Conservation (phyloP, 495 filamentous ascomycete genomes). For the Daldinia bambusicola region DNA sequence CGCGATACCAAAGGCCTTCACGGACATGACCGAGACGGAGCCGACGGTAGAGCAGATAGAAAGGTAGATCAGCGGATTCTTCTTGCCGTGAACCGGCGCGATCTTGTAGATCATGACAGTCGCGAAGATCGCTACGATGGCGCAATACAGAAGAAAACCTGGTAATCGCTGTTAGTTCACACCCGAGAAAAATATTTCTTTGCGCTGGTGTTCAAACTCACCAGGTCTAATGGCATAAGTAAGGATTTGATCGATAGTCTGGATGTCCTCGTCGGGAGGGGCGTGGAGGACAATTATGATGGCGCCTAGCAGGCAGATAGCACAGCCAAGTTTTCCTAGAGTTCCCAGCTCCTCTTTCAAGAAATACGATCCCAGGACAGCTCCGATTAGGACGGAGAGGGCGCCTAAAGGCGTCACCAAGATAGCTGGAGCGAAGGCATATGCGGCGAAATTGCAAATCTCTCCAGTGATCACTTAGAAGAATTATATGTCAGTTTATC, state of each 20-base stretch:
- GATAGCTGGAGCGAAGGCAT: slow-evolving; percentile 97
- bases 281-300: slow-evolving; percentile 98
- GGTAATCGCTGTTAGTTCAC: slow-evolving; percentile 43
- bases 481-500: slow-evolving; percentile 27
- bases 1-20: slow-evolving; percentile 97
- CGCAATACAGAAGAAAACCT: slow-evolving; percentile 90
- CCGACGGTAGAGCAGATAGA: slow-evolving; percentile 98
- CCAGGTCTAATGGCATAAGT: slow-evolving; percentile 88
- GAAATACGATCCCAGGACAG: slow-evolving; percentile 94
- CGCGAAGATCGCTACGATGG: slow-evolving; percentile 80
- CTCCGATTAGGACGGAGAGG: slow-evolving; percentile 91
- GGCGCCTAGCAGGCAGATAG: slow-evolving; percentile 93
- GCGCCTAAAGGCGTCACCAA: slow-evolving; percentile 95
- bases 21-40: slow-evolving; percentile 96
- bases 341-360: slow-evolving; percentile 87
- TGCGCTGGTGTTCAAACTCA: slow-evolving; percentile 54
- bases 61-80: slow-evolving; percentile 93
- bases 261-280: slow-evolving; percentile 89
- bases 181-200: too few species aligned
- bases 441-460: slow-evolving; percentile 95
- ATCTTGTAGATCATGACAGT: slow-evolving; percentile 95
- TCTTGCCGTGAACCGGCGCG: slow-evolving; percentile 87
- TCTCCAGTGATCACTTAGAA: slow-evolving; percentile 81
- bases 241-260: slow-evolving; percentile 87
- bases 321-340: slow-evolving; percentile 92